Evolutionary conservation across 495 filamentous ascomycete species (phyloP), one percentile per base, ranked within the genome.

Genomic region (Podospora sp.): DNA sequence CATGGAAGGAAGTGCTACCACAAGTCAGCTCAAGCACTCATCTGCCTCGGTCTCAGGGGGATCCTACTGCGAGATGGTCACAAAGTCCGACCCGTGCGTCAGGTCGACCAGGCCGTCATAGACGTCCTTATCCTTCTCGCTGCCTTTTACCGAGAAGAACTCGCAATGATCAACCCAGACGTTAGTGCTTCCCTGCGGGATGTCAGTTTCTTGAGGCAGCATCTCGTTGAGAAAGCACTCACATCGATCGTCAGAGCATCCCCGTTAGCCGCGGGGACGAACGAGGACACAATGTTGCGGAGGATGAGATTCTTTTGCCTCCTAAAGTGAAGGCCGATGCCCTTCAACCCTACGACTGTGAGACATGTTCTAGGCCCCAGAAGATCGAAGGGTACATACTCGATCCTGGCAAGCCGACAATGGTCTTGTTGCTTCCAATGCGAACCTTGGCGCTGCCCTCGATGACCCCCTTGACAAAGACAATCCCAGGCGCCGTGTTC

Each of bases 121-220:
- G 72, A 86, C 87, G 76, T 91, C 88, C 74, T 89, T 90, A 78
- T 81, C 29, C 29, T 33, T 33, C 82, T 68, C 81, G 78, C 29
- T 33, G 69, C 79, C 78, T 26, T 76, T 73, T 71, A 87, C 82
- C 33, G 84, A 86, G 27, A 83, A 85, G 14, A 92, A 80, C 70
- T 92, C 88, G 76, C 82, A 83, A 75, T 91, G 88, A 75, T 92
- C 89, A 35, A 91, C 79, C 88, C 88, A 90, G 49, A 91, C 81
- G 63, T 90, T 89, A 67, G 76, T 86, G 71, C 74, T 76, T 36
- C 61, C 53, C 71, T 73, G 24, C 22, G 4, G 21, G 2, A 6
- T 8, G 18, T 49, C 12, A n/a, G 24, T 40, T 6, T 16, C 21
- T 6, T 8, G 6, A 21, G 20, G 27, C 8, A 49, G 8, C 16